Evolutionary conservation across 2,329 filamentous ascomycete species (phyloP), one percentile per base, ranked within the genome.

Genomic region (Aspergillus tamarii): DNA sequence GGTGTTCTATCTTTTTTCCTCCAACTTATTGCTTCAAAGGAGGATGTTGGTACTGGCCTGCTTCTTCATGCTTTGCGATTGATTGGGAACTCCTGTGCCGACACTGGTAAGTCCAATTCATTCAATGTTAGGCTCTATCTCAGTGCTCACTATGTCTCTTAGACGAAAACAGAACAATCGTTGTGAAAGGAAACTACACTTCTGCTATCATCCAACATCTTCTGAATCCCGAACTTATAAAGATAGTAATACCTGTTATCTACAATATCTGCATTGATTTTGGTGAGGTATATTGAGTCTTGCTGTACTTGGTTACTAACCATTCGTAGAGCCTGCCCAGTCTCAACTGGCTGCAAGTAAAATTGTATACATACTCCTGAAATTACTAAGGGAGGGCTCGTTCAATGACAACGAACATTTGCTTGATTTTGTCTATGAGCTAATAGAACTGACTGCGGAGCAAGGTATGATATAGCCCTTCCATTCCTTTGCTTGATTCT

Each of bases 231-330:
- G 73, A 72, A 3, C 72, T 81, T 39, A 70, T 76, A 19, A 73
- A 79, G 62, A 74, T 82, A 30, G 76, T 76, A 30, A 77, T 82
- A 62, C 77, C 78, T 62, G 80, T 82, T 52, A 72, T 82, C 50
- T 82, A 80, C 70, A 82, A 82, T 62, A 76, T 81, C 57, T 82
- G 80, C 67, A 73, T 78, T 62, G 80, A 82, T 64, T 82, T 75
- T 69, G 80, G 80, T 82, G 66, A 59, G 69, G 50, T 16, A 14
- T 9, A 9, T 16, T 19, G 28, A 12, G 32, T 21, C n/a, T n/a
- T 2, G 16, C 21, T 30, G 16, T 39, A 41, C 32, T 23, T 34
- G 23, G n/a, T 59, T 56, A 57, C 69, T 77, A 60, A 76, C 60
- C 8, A 30, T n/a, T 16, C 19, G 16, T 54, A 81, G 78, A 78